Conservation (phyloP, 2,329 filamentous ascomycete species). For the Talaromyces sp. region DNA sequence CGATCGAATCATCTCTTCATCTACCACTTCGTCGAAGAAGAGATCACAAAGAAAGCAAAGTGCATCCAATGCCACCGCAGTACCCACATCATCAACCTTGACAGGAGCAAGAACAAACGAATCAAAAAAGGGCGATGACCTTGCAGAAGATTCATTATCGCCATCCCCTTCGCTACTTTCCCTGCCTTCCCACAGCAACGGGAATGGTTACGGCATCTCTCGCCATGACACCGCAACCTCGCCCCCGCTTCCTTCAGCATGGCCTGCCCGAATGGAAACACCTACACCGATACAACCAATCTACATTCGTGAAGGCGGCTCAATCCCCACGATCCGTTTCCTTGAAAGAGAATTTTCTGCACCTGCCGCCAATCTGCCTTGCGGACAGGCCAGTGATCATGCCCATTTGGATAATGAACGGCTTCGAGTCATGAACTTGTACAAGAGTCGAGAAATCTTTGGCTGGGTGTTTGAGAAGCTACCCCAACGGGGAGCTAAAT, state of each 20-base stretch:
- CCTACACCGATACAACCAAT: constrained; percentile 53
- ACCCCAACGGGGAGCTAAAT: constrained; percentile 29
- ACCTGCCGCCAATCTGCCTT: constrained; percentile 86
- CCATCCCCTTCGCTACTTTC: constrained; percentile 13
- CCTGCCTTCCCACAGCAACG: not conserved
- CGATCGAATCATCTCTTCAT: constrained; percentile 38
- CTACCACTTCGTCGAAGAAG: constrained; percentile 35
- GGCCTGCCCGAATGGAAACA: not conserved
- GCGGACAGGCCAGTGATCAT: constrained; percentile 88
- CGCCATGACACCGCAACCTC: not conserved
- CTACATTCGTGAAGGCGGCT: constrained; percentile 93
- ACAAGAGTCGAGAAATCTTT: constrained; percentile 91
- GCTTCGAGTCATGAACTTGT: constrained; percentile 78
- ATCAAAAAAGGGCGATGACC: not conserved
- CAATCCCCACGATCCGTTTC: constrained; percentile 90
- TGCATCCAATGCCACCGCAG: constrained; percentile 22
- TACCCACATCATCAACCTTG: constrained; percentile 42
- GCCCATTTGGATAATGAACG: constrained; percentile 95
- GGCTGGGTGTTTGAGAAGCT: constrained; percentile 74
- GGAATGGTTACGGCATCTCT: not conserved
- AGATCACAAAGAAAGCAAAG: constrained; percentile 29
- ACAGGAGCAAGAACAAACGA: constrained; percentile 21
- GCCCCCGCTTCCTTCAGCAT: not conserved
- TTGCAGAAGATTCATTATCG: constrained; percentile 4
- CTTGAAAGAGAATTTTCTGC: constrained; percentile 90